phyloP scores from a whole-genome alignment of 177 flowering plant genomes.

The Vitis hybrid region DNA sequence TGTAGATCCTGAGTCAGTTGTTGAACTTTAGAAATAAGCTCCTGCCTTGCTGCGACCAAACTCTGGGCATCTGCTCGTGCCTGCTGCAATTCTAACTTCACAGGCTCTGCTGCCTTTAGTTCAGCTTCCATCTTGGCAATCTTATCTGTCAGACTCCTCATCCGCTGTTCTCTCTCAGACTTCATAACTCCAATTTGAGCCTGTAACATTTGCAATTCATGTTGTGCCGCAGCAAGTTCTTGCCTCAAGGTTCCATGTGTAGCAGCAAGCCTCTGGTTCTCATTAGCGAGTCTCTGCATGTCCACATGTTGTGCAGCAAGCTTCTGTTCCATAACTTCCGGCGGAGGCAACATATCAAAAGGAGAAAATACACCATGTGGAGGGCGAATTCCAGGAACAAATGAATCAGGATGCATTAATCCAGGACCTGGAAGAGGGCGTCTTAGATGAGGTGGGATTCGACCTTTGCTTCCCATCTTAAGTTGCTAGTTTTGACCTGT shows the following conservation, averaged over 20 bases:
- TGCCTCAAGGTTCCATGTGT: slow-evolving; percentile 77
- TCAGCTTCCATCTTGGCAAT: slow-evolving; percentile 73
- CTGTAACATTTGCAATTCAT: slow-evolving; percentile 71
- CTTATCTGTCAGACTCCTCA: slow-evolving; percentile 55
- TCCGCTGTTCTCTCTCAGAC: slow-evolving; percentile 72
- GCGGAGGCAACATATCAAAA: slow-evolving; percentile 65
- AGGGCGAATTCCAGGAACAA: slow-evolving; percentile 53
- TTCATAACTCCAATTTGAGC: slow-evolving; percentile 50
- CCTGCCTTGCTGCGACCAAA: slow-evolving; percentile 59
- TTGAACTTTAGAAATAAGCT: slow-evolving; percentile 61
- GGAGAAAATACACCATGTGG: slow-evolving; percentile 48
- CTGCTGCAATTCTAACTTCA: slow-evolving; percentile 69
- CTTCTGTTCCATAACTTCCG: slow-evolving; percentile 80
- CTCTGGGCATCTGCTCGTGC: slow-evolving; percentile 67
- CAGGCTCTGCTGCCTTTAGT: slow-evolving; percentile 51
- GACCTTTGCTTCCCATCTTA: slow-evolving; percentile 81
- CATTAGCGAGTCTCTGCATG: slow-evolving; percentile 65
- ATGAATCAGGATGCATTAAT: slow-evolving; percentile 55
- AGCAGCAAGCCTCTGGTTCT: slow-evolving; percentile 84
- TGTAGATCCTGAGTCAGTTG: slow-evolving; percentile 68
- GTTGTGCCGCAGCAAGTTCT: slow-evolving; percentile 85
- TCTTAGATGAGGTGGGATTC: slow-evolving; percentile 65
- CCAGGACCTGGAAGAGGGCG: slow-evolving; percentile 66
- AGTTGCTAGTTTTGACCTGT: neutral
- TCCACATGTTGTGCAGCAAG: slow-evolving; percentile 73